Evolutionary conservation across 2,329 filamentous ascomycete species (phyloP).

Genomic region (Trichoderma simmonsii): DNA sequence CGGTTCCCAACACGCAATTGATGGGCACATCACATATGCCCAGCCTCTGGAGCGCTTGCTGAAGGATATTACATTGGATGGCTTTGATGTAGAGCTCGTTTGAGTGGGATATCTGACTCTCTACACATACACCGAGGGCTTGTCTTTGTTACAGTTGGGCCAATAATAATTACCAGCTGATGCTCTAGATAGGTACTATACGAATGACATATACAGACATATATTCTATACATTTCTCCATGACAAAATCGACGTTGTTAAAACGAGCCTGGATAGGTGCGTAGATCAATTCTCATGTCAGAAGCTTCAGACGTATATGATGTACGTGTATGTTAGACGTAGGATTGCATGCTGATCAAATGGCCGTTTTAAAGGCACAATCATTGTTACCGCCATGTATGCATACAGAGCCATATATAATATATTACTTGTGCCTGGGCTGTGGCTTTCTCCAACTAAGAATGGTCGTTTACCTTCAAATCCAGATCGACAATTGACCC

Average conservation of each 20-base stretch:
- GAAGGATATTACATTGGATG: background rate
- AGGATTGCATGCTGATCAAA: background rate
- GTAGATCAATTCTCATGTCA: background rate
- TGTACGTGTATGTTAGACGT: background rate
- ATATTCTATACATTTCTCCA: too few species aligned
- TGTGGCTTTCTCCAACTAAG: background rate
- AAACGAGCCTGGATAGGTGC: too few species aligned
- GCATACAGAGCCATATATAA: background rate
- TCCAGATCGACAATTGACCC: background rate
- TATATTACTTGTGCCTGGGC: background rate
- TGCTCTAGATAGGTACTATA: too few species aligned
- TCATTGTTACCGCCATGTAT: background rate
- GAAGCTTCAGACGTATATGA: background rate
- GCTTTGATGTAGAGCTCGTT: background rate
- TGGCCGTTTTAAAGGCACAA: background rate
- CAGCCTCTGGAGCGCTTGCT: background rate
- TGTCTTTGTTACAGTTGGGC: too few species aligned
- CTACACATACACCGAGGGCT: too few species aligned
- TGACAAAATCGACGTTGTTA: too few species aligned
- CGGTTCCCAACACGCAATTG: background rate
- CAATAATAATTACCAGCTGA: too few species aligned
- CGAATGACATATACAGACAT: too few species aligned
- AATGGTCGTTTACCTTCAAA: background rate
- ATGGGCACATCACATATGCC: background rate
- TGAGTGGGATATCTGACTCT: background rate